phyloP scores from a whole-genome alignment of 192 early-diverging fungal genomes.

The Entomortierella beljakovae region DNA sequence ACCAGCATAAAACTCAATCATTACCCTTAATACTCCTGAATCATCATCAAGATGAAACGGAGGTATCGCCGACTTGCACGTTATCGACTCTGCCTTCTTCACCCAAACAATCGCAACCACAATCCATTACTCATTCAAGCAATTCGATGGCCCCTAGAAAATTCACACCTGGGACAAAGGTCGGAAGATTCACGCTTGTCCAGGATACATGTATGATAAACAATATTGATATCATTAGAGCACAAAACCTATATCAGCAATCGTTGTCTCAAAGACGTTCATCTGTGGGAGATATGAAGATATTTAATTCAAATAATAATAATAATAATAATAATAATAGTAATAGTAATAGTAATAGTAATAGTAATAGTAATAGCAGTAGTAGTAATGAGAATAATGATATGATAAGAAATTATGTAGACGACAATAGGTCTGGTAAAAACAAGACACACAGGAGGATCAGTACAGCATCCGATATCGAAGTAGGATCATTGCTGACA shows the following conservation, averaged over 20 bases:
- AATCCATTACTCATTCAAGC: background rate
- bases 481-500: background rate
- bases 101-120: background rate
- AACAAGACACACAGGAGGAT: background rate
- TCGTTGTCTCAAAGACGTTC: conserved; percentile 2
- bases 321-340: background rate
- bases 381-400: background rate
- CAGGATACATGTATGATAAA: conserved; percentile 22
- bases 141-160: conserved; percentile 1
- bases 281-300: conserved; percentile 6
- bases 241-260: background rate
- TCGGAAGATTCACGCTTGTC: conserved; percentile 42
- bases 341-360: background rate
- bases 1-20: conserved; percentile 14
- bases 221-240: conserved; percentile 22
- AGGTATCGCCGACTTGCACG: background rate
- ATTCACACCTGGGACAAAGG: conserved; percentile 44
- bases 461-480: background rate
- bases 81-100: background rate
- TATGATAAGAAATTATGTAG: background rate
- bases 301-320: no score
- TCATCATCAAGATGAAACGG: background rate
- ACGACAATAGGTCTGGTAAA: no score
- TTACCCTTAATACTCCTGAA: conserved; percentile 2
- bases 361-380: background rate